Evolutionary conservation across 192 early-diverging fungal species (phyloP), one percentile per base, ranked within the genome.

Genomic region (Backusella sp.): DNA sequence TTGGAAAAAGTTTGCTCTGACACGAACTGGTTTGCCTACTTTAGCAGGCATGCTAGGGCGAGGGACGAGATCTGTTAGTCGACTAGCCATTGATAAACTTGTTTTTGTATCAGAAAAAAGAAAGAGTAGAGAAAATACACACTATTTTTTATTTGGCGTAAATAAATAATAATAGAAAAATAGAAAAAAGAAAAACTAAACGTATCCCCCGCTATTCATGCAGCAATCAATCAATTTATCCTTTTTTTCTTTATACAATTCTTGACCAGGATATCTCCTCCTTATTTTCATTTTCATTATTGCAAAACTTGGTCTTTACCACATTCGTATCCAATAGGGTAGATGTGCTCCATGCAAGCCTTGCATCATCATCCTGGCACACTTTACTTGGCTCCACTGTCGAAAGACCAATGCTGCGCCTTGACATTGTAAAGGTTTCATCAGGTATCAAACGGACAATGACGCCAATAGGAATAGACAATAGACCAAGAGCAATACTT

Each of bases 371-470:
- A 26, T 62, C 56, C 12, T 62, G 56, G 23, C 56, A 62, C 4
- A 62, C 56, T 62, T 62, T 62, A 14, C 77, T 35, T 84, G 85
- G 53, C 77, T 73, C 15, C 78, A 84, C 35, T 75, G 78, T 44
- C 73, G 86, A 35, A 70, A 77, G 41, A 76, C 72, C 35, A 78
- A 84, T 75, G 56, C 79, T 6, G 17, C 76, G 23, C 21, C 26
- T 62, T 12, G 76, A 74, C 28, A 81, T 85, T 19, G 39, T 26
- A 68, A 86, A 80, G 17, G 83, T 30, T 23, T 83, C 76, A 72
- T 97, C 94, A 6, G 98, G 98, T 14, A 97, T 79, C 8, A 96
- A 80, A 17, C 96, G 87, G 68, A 99, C 86, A 9, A 96, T 75
- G 21, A 91, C 88, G 34, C 96, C 98, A 34, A 99, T 84, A 0